Percentiles rank a stretch among this genome's conserved stretches.
Evolutionary conservation across 345 rosid genomes (phyloP).

Genomic region (Ceriops tagal): DNA sequence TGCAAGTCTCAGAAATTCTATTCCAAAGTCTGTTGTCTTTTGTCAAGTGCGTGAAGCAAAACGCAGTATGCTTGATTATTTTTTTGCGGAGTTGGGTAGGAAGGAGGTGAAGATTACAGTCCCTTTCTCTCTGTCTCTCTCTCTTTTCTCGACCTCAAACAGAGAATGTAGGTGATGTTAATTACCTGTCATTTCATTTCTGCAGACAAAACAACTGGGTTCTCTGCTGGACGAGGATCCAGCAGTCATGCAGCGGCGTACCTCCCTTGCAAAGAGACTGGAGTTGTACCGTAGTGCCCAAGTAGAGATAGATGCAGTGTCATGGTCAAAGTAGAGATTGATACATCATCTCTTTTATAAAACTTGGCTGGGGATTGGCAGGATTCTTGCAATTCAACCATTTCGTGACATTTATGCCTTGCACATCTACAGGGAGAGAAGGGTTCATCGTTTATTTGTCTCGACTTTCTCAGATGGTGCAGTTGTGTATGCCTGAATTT

Average conservation of each 20-base stretch:
- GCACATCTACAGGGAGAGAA: no score
- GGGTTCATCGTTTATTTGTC: no score
- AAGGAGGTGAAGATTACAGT: constrained; percentile 52
- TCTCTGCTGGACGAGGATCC: constrained; percentile 79
- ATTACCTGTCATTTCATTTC: neutral
- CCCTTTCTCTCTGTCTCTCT: neutral
- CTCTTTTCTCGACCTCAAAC: neutral
- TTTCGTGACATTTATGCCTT: no score
- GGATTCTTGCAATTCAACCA: no score
- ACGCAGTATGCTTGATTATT: constrained; percentile 80
- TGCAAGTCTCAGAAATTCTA: constrained; percentile 70
- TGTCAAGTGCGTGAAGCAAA: constrained; percentile 97
- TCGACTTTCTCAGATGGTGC: no score
- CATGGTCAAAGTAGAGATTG: constrained; percentile 73
- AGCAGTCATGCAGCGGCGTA: constrained; percentile 71
- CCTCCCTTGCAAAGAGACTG: constrained; percentile 65
- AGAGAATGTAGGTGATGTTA: neutral
- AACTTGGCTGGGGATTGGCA: neutral
- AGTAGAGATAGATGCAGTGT: constrained; percentile 79
- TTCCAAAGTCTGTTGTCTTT: constrained; percentile 83
- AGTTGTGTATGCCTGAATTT: no score
- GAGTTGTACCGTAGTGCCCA: constrained; percentile 89
- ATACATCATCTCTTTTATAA: neutral
- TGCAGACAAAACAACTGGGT: constrained; percentile 56
- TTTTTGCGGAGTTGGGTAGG: constrained; percentile 78